These are phyloP conservation scores for Batkoa obscura DNA, from an alignment of 371 early-diverging fungal species.

Conservation along the genomic window DNA sequence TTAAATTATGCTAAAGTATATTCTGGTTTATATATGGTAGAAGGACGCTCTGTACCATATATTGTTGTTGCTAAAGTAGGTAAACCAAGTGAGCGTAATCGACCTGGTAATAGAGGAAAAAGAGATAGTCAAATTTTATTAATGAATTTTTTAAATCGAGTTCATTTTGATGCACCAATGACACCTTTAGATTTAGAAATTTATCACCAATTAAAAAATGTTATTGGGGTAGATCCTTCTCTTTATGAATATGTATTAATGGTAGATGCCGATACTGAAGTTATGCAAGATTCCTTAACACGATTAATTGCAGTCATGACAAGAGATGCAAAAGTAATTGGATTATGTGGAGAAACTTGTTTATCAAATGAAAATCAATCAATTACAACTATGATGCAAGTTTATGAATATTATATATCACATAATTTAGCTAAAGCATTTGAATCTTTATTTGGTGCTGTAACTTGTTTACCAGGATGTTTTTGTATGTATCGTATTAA, in stretches of 20 bases:
- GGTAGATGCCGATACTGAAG: constrained; percentile 49
- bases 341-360: constrained; percentile 69
- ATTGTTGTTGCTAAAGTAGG: constrained; percentile 72
- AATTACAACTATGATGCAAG: constrained; percentile 89
- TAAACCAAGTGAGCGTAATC: constrained; percentile 32
- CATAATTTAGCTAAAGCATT: constrained; percentile 76
- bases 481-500: constrained; percentile 72
- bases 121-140: constrained; percentile 67
- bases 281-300: constrained; percentile 40
- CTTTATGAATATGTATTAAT: constrained; percentile 41
- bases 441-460: constrained; percentile 62
- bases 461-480: constrained; percentile 83
- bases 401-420: constrained; percentile 71
- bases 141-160: constrained; percentile 59
- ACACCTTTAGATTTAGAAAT: constrained; percentile 77
- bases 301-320: constrained; percentile 56
- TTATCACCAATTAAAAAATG: constrained; percentile 71
- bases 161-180: constrained; percentile 54
- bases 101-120: constrained; percentile 79
- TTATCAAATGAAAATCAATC: constrained; percentile 70
- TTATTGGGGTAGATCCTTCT: constrained; percentile 67
- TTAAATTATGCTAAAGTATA: constrained; percentile 81
- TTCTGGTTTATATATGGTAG: constrained; percentile 64
- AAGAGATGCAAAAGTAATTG: constrained; percentile 62
- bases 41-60: constrained; percentile 65